Base-by-base conservation (phyloP, 2,329 filamentous ascomycete genomes). In the Nannizzia gypsea region DNA sequence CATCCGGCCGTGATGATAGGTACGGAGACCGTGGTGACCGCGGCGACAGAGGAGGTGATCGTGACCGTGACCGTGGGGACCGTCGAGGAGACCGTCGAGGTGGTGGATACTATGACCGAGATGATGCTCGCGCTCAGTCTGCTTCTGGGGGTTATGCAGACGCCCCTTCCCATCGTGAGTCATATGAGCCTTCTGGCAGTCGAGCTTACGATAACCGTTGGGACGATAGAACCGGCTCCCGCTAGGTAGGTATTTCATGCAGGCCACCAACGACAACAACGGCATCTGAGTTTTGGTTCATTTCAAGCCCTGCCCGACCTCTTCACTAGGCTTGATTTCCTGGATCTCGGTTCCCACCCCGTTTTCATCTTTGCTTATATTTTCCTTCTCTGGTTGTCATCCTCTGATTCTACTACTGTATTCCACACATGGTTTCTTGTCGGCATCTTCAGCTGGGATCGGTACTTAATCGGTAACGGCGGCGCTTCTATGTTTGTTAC, bases 91-190 rank as follows among this genome's bases (percentile, higher is more conserved):
- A 80, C 63, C 76, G 74, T 61, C 74, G 76, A 62, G 77, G 73
- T 65, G 73, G 78, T 62, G 73, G 73, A 59, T 81, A 81, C 70
- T 81, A 81, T 65, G 78, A 80, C 64, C 78, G 78, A 66, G 78
- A 81, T 66, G 71, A 72, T 62, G 65, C 69, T 58, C 67, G 73
- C 70, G 77, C 77, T 65, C 77, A 79, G 66, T 73, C 73, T 66
- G 77, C 77, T 62, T 64, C 59, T 48, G 57, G 31, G 31, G 31
- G 56, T 46, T 73, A 73, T 40, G 69, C 74, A 36, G 67, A 69
- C 64, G 57, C 61, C 52, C 71, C 72, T 62, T 66, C 72, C 28
- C 67, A 71, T 28, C 73, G 73, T 64, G 73, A 73, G 62, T 62
- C 66, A 46, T 68, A 69, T 60, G 70, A 71, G 28, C 65, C 69